Conservation (phyloP, 148 eudicot genomes). For the Arctostaphylos glauca region DNA sequence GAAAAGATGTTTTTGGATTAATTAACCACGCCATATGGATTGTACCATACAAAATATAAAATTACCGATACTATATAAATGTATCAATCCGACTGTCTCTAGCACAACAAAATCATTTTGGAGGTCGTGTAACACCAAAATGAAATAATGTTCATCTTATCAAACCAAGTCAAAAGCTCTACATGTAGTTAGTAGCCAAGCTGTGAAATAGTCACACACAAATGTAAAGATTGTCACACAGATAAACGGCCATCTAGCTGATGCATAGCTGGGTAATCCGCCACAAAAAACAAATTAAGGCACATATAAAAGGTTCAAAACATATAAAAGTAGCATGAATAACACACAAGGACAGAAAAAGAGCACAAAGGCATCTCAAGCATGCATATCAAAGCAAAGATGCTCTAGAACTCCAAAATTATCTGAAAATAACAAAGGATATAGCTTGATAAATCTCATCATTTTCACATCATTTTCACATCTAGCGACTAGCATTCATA, state of each 20-base stretch:
- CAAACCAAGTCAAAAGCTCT: not conserved
- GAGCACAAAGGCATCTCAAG: not conserved
- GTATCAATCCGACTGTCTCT: not conserved
- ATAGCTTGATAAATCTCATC: no score
- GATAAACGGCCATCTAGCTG: slow-evolving; percentile 28
- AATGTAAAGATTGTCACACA: no score
- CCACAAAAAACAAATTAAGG: slow-evolving; percentile 28
- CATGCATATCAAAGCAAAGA: not conserved
- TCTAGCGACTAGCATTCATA: not conserved
- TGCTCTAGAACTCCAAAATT: no score
- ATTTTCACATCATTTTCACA: no score
- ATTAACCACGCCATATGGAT: not conserved
- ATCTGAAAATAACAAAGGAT: no score
- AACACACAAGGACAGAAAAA: not conserved
- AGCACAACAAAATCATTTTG: not conserved
- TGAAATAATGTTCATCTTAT: not conserved
- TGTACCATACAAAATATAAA: not conserved
- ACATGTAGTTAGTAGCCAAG: no score
- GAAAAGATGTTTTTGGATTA: no score
- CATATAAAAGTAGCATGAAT: not conserved
- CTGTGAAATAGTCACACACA: not conserved
- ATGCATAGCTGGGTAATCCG: slow-evolving; percentile 51
- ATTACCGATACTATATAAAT: not conserved
- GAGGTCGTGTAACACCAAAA: not conserved
- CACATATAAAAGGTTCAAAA: no score